Evolutionary conservation across 768 basidiomycete species (phyloP).

Genomic region (Postia placenta): DNA sequence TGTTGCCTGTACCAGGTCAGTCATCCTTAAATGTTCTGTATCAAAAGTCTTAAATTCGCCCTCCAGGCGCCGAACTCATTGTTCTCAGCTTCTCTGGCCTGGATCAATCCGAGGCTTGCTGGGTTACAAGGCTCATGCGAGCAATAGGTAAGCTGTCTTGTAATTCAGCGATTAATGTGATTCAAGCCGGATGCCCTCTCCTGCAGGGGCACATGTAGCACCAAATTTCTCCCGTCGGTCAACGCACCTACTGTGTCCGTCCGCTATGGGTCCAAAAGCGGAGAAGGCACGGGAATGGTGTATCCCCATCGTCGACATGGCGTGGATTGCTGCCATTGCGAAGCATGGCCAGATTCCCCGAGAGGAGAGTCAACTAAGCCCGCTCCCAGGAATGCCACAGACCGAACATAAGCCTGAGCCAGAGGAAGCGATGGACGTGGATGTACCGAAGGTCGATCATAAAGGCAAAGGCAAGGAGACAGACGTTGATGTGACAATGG

Average conservation of each 20-base stretch:
- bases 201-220: conserved; percentile 47
- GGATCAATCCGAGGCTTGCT: conserved; percentile 60
- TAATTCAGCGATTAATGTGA: neutral
- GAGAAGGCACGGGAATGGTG: conserved; percentile 78
- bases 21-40: neutral
- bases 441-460: conserved; percentile 1
- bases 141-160: conserved; percentile 49
- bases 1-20: conserved; percentile 54
- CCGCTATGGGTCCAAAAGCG: conserved; percentile 64
- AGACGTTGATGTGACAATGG: conserved; percentile 20
- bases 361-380: conserved; percentile 11
- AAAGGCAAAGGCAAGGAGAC: conserved; percentile 31
- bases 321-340: conserved; percentile 64
- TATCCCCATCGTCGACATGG: conserved; percentile 61
- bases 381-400: neutral
- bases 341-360: conserved; percentile 42
- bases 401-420: conserved; percentile 4
- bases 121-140: conserved; percentile 57
- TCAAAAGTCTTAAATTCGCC: neutral
- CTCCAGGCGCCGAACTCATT: conserved; percentile 49
- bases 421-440: neutral
- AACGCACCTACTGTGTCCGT: conserved; percentile 80
- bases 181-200: too few species aligned
- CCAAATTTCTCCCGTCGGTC: conserved; percentile 57
- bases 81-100: conserved; percentile 71